Conservation (phyloP, 495 filamentous ascomycete genomes). For the Aspergillus cristatus region DNA sequence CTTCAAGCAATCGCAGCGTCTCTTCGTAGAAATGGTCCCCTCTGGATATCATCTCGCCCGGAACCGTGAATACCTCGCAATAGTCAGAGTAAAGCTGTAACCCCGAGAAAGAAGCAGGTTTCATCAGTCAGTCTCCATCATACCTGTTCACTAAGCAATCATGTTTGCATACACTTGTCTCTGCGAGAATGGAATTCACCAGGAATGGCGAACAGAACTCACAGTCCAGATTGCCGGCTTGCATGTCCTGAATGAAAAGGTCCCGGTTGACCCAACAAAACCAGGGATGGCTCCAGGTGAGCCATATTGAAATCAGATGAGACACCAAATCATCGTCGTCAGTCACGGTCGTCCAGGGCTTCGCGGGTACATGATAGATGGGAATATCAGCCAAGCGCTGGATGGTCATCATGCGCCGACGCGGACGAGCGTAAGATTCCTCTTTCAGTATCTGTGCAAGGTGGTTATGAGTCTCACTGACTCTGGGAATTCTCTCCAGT, state of each 20-base stretch:
- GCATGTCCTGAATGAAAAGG: constrained; percentile 33
- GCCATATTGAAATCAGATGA: constrained; percentile 35
- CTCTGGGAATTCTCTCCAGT: constrained; percentile 10
- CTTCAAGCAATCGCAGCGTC: constrained; percentile 14
- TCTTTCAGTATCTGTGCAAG: neutral
- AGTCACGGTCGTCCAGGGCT: constrained; percentile 39
- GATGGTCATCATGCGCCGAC: constrained; percentile 15
- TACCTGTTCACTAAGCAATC: no score
- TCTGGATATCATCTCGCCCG: constrained; percentile 9
- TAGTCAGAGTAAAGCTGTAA: constrained; percentile 21
- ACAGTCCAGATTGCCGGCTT: constrained; percentile 11
- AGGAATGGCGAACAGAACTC: constrained; percentile 37
- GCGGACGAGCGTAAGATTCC: neutral
- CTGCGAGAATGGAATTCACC: constrained; percentile 36
- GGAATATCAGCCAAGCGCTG: constrained; percentile 17
- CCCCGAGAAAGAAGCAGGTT: neutral
- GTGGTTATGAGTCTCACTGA: constrained; percentile 8
- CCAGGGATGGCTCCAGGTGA: constrained; percentile 37
- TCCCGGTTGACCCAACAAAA: constrained; percentile 35
- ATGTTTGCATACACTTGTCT: constrained; percentile 22
- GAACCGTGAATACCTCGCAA: constrained; percentile 14
- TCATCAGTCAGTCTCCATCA: neutral
- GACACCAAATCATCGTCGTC: constrained; percentile 40
- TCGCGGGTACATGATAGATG: constrained; percentile 23
- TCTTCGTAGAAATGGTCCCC: constrained; percentile 20